Conservation (phyloP, 2,329 filamentous ascomycete genomes). For the Diaporthe sp. region DNA sequence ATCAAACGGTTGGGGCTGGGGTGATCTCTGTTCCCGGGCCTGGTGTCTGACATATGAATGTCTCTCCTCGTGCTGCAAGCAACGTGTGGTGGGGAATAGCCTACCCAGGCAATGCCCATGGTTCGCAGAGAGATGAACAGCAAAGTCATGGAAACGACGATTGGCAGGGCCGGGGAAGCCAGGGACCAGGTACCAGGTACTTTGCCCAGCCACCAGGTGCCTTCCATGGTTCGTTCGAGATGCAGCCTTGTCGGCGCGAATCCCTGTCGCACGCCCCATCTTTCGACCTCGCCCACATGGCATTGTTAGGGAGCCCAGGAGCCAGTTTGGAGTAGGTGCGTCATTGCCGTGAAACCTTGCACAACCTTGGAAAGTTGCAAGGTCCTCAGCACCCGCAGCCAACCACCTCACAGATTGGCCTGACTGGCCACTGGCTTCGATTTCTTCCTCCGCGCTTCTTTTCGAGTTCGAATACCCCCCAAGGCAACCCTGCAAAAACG, state of each 20-base stretch:
- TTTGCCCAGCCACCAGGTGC: not conserved
- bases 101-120: not conserved
- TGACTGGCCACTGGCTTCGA: conserved; percentile 20
- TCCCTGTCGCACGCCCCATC: conserved; percentile 31
- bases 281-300: conserved; percentile 34
- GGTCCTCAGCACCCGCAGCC: conserved; percentile 17
- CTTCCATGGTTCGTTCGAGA: conserved; percentile 29
- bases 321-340: conserved; percentile 31
- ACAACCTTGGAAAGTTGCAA: conserved; percentile 24
- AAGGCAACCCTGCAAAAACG: not conserved
- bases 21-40: not conserved
- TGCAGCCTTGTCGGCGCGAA: conserved; percentile 35
- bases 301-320: conserved; percentile 28
- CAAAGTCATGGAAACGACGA: conserved; percentile 20
- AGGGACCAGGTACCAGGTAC: conserved; percentile 32
- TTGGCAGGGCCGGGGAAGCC: conserved; percentile 10
- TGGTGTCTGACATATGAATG: conserved; percentile 9
- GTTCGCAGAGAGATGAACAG: conserved; percentile 21
- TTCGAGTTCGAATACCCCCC: conserved; percentile 5
- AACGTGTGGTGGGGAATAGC: conserved; percentile 5
- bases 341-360: conserved; percentile 30
- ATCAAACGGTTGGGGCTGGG: not conserved
- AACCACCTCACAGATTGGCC: conserved; percentile 9
- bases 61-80: conserved; percentile 6
- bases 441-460: conserved; percentile 19